Evolutionary conservation across 345 rosid species (phyloP).

Genomic region (Salix purpurea): DNA sequence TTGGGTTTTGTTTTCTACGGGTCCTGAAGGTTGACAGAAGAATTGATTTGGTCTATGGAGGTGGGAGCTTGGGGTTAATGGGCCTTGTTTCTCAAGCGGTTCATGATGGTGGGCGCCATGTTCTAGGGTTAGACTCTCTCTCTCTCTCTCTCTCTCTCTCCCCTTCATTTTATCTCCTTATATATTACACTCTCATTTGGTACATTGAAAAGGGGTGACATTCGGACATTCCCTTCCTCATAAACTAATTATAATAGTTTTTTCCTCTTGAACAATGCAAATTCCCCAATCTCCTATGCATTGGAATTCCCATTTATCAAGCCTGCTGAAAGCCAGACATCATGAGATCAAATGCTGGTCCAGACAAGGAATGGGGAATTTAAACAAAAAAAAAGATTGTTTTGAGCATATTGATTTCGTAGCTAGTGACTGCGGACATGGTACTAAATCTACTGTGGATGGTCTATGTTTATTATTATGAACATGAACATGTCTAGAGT

Average conservation of each 20-base stretch:
- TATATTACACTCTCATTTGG: not conserved
- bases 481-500: not conserved
- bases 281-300: conserved; percentile 15
- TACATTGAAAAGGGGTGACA: not conserved
- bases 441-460: not conserved
- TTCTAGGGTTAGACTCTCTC: conserved; percentile 69
- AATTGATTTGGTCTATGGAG: conserved; percentile 96
- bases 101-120: conserved; percentile 99
- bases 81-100: conserved; percentile 97
- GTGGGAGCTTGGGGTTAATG: conserved; percentile 98
- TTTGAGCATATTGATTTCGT: not conserved
- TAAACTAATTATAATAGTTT: not conserved
- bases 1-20: conserved; percentile 37
- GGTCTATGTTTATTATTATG: not conserved
- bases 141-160: conserved; percentile 8
- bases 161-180: conserved; percentile 9
- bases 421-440: conserved; percentile 1
- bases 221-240: not conserved
- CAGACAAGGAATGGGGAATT: not conserved
- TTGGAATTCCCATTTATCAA: conserved; percentile 9
- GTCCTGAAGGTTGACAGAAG: conserved; percentile 71
- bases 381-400: not conserved
- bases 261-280: conserved; percentile 25
- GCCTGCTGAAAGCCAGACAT: conserved; percentile 32
- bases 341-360: conserved; percentile 49